Evolutionary conservation across 495 filamentous ascomycete species (phyloP).

Genomic region (Chaetomium cochliodes): DNA sequence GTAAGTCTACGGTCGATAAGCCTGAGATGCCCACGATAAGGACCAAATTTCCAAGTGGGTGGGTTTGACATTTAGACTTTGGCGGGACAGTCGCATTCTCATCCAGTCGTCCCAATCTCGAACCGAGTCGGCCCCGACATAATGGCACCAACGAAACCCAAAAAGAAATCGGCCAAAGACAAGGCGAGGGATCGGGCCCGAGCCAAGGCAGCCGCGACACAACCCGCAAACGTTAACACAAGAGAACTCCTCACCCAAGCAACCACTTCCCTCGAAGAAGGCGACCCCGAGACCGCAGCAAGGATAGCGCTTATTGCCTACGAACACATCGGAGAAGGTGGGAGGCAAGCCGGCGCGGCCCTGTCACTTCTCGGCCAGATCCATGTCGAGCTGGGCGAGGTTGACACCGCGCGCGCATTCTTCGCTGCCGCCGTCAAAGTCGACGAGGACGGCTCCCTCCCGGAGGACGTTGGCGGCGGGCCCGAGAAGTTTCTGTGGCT

Average conservation of each 20-base stretch:
- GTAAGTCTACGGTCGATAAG: background rate
- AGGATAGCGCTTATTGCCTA: slow-evolving; percentile 62
- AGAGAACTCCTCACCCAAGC: slow-evolving; percentile 62
- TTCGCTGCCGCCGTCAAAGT: slow-evolving; percentile 68
- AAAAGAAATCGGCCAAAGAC: slow-evolving; percentile 40
- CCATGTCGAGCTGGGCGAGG: slow-evolving; percentile 77
- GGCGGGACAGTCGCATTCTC: background rate
- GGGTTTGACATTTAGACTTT: background rate
- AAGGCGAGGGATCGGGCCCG: slow-evolving; percentile 32
- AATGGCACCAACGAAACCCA: slow-evolving; percentile 49
- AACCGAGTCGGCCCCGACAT: background rate
- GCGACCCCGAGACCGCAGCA: slow-evolving; percentile 68
- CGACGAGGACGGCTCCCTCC: slow-evolving; percentile 69
- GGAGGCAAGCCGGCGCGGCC: slow-evolving; percentile 55
- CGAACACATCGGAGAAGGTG: slow-evolving; percentile 40
- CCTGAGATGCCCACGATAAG: slow-evolving; percentile 10
- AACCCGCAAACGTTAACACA: slow-evolving; percentile 33
- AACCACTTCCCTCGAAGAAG: slow-evolving; percentile 65
- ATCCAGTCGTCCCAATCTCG: background rate
- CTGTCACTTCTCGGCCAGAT: slow-evolving; percentile 82
- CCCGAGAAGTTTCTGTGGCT: slow-evolving; percentile 95
- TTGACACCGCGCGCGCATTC: slow-evolving; percentile 63
- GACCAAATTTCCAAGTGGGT: slow-evolving; percentile 14
- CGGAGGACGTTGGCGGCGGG: slow-evolving; percentile 66
- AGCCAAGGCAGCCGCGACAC: slow-evolving; percentile 34